These are phyloP conservation scores for Biancaea sappan DNA, from an alignment of 306 rosid genomes.

Conservation along the genomic window DNA sequence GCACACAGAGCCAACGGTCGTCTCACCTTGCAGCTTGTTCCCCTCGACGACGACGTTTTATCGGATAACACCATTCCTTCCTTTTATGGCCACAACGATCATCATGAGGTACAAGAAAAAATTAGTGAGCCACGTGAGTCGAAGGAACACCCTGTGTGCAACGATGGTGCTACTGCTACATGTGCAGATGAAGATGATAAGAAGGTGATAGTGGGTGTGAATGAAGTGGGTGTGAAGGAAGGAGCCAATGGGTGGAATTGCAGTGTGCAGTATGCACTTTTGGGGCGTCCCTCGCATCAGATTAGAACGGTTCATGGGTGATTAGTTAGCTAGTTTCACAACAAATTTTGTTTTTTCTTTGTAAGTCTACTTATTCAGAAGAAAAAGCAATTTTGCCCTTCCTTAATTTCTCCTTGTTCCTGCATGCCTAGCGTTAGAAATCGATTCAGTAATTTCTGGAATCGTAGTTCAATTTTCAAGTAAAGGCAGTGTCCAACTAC, in stretches of 20 bases:
- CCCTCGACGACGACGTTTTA: constrained; percentile 31
- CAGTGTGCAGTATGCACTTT: constrained; percentile 38
- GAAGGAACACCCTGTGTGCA: too few relatives aligned
- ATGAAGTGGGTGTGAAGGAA: too few relatives aligned
- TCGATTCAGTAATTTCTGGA: too few relatives aligned
- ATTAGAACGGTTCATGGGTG: constrained; percentile 49
- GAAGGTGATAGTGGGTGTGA: neutral
- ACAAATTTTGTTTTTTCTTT: neutral
- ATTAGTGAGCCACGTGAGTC: too few relatives aligned
- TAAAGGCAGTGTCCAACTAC: too few relatives aligned
- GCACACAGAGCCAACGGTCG: constrained; percentile 73
- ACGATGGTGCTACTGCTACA: too few relatives aligned
- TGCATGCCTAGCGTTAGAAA: too few relatives aligned
- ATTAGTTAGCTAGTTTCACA: neutral
- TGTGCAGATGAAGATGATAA: neutral
- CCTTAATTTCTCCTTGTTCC: too few relatives aligned
- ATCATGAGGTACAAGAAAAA: neutral
- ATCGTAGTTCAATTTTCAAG: too few relatives aligned
- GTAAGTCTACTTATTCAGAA: neutral
- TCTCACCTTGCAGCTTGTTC: constrained; percentile 69
- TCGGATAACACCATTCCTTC: neutral
- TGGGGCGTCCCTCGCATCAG: constrained; percentile 41
- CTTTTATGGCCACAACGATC: neutral
- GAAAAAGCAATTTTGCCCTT: neutral
- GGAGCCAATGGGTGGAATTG: constrained; percentile 32